A percentile compares a stretch with the other conserved stretches of the same genome.
Conservation (phyloP, 202 grass and related monocot genomes). For the Schoenoplectus triqueter region DNA sequence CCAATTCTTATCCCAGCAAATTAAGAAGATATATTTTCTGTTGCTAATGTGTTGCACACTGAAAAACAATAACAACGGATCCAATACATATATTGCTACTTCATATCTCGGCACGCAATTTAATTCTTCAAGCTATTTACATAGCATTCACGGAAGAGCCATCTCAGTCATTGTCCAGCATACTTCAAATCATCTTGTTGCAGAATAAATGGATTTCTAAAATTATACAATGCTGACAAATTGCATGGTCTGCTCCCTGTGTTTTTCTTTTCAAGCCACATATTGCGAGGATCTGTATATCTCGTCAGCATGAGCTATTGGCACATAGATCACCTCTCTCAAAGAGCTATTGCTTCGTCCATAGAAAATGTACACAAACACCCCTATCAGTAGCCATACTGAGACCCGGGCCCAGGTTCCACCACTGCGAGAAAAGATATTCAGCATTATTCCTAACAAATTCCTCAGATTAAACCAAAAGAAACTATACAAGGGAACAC, state of each 20-base stretch:
- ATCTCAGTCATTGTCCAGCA: background rate
- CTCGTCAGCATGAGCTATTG: conserved; percentile 56
- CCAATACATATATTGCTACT: conserved; percentile 20
- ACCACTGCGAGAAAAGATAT: conserved; percentile 49
- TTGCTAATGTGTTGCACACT: background rate
- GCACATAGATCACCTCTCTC: conserved; percentile 57
- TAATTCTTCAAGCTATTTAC: conserved; percentile 42
- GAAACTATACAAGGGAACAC: background rate
- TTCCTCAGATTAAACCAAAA: conserved; percentile 28
- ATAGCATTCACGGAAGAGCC: background rate
- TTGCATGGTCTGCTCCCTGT: background rate
- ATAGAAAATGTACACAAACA: conserved; percentile 83
- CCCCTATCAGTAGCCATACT: conserved; percentile 81
- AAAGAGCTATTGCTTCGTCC: conserved; percentile 83
- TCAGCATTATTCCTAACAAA: conserved; percentile 29
- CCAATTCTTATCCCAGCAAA: background rate
- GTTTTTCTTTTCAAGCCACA: conserved; percentile 31
- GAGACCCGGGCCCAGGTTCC: conserved; percentile 75
- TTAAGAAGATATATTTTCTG: background rate
- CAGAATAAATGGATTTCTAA: conserved; percentile 5
- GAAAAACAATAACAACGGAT: conserved; percentile 15
- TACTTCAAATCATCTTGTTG: conserved; percentile 27
- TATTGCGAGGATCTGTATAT: conserved; percentile 61
- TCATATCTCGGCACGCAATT: background rate
- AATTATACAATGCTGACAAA: conserved; percentile 18